Evolutionary conservation across 2,329 filamentous ascomycete species (phyloP).

Genomic region (Talaromyces verruculosus): DNA sequence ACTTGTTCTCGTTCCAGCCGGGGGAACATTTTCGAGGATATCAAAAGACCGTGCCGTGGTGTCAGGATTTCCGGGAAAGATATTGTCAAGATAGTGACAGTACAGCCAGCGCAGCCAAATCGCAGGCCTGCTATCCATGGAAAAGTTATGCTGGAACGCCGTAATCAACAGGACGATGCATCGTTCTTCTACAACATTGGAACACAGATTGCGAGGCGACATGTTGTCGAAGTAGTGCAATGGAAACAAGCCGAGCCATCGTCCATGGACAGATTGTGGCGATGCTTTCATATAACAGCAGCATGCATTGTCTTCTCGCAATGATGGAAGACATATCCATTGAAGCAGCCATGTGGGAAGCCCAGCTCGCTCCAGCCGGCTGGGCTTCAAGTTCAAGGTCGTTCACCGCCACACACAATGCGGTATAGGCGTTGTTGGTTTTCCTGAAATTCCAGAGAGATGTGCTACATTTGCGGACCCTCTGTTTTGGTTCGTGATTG

Average conservation of each 20-base stretch:
- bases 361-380: background rate
- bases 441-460: background rate
- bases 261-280: background rate
- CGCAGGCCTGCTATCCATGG: background rate
- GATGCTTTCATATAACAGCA: background rate
- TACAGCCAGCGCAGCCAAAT: background rate
- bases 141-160: background rate
- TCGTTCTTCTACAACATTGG: background rate
- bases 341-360: background rate
- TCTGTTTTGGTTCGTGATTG: background rate
- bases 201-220: background rate
- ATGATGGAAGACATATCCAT: background rate
- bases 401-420: background rate
- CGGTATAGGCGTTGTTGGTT: background rate
- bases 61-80: background rate
- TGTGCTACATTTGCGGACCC: background rate
- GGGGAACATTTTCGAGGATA: background rate
- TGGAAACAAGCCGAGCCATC: no score
- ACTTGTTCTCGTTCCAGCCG: background rate
- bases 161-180: background rate
- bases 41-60: background rate
- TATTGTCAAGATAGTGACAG: background rate
- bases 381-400: background rate
- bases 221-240: background rate
- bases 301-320: background rate